Conservation (phyloP, 805 yeast species). For the Kuraishia molischiana region DNA sequence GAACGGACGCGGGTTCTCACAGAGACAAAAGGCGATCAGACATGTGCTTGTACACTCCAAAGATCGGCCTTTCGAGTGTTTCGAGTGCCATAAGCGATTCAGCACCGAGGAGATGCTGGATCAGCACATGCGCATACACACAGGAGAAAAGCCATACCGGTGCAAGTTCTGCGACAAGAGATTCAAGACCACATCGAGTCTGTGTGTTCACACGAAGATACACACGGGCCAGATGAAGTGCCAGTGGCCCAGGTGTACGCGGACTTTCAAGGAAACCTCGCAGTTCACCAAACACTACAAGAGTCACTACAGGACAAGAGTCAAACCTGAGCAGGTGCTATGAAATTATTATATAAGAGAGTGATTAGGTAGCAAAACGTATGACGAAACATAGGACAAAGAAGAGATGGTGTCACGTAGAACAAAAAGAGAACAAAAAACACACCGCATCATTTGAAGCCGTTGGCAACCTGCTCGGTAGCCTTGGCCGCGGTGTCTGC, state of each 20-base stretch:
- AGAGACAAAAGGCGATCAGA: constrained; percentile 76
- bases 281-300: constrained; percentile 84
- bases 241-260: constrained; percentile 71
- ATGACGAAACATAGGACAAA: too few species aligned
- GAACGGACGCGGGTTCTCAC: constrained; percentile 51
- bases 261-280: constrained; percentile 80
- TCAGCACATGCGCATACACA: constrained; percentile 78
- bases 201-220: constrained; percentile 73
- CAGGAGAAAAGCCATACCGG: constrained; percentile 80
- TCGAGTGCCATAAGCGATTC: constrained; percentile 57
- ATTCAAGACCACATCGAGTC: constrained; percentile 75
- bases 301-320: constrained; percentile 64
- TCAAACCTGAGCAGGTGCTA: too few species aligned
- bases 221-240: constrained; percentile 86
- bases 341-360: too few species aligned
- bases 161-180: constrained; percentile 68
- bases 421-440: too few species aligned
- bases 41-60: constrained; percentile 87
- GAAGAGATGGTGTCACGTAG: too few species aligned
- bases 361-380: too few species aligned
- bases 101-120: constrained; percentile 69
- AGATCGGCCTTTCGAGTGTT: constrained; percentile 70
- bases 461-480: not conserved
- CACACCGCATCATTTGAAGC: not conserved
- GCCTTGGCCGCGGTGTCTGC: constrained; percentile 15